Evolutionary conservation across 371 early-diverging fungal genomes (phyloP).

Genomic region (Dichotomocladium elegans): DNA sequence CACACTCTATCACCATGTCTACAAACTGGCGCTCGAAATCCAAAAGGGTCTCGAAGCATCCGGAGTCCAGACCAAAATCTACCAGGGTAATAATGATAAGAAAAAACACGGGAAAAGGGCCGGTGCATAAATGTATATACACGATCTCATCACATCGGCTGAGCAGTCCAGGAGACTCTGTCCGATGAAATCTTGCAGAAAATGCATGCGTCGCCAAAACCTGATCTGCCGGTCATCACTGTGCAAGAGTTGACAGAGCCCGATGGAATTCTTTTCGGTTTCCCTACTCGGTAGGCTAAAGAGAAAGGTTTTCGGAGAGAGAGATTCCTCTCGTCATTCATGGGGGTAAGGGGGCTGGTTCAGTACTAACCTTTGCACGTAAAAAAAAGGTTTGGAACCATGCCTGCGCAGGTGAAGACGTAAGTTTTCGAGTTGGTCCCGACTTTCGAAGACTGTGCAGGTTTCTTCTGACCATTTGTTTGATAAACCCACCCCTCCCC

Average conservation of each 20-base stretch:
- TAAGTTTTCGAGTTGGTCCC: too few relatives aligned
- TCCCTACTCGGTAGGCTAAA: slow-evolving; percentile 58
- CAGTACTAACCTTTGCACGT: too few relatives aligned
- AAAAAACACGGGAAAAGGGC: neutral
- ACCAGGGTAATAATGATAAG: slow-evolving; percentile 41
- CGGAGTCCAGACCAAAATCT: slow-evolving; percentile 63
- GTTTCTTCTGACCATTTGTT: too few relatives aligned
- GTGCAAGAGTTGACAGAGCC: slow-evolving; percentile 58
- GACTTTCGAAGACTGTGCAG: too few relatives aligned
- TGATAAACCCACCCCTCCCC: too few relatives aligned
- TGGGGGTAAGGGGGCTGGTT: too few relatives aligned
- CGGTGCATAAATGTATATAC: neutral
- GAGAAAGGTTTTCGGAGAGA: too few relatives aligned
- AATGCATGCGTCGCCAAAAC: slow-evolving; percentile 68
- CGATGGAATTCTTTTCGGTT: slow-evolving; percentile 80
- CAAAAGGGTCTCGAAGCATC: slow-evolving; percentile 58
- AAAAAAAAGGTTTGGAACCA: slow-evolving; percentile 50
- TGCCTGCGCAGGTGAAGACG: slow-evolving; percentile 78
- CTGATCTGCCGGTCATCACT: slow-evolving; percentile 59
- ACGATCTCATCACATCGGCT: too few relatives aligned
- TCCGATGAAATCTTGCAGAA: slow-evolving; percentile 61
- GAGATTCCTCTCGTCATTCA: too few relatives aligned
- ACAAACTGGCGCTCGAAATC: slow-evolving; percentile 64
- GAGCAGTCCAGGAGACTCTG: slow-evolving; percentile 60
- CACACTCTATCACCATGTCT: slow-evolving; percentile 74